Conservation (phyloP, 2,329 filamentous ascomycete species). For the Talaromyces funiculosus region DNA sequence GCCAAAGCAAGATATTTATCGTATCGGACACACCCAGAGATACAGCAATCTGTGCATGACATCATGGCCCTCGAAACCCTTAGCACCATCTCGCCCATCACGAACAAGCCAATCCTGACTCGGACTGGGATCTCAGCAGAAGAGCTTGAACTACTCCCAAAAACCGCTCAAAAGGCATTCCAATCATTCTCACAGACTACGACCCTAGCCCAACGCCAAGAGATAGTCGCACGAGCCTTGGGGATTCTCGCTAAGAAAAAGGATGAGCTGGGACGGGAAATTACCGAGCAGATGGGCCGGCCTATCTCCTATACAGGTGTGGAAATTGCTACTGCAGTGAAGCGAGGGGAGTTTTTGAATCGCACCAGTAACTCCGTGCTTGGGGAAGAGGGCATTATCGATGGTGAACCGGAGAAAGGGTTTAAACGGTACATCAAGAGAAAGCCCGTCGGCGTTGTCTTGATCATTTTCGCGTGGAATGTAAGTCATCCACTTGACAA, state of each 20-base stretch:
- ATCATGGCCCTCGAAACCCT: conserved; percentile 52
- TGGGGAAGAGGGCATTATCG: conserved; percentile 57
- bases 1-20: not conserved
- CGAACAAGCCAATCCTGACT: conserved; percentile 76
- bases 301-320: conserved; percentile 81
- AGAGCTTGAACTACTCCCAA: conserved; percentile 67
- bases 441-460: conserved; percentile 76
- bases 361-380: conserved; percentile 75
- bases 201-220: conserved; percentile 66
- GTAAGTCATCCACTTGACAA: conserved; percentile 50
- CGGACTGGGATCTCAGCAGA: conserved; percentile 66
- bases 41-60: not conserved
- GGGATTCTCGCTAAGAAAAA: conserved; percentile 63
- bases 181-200: conserved; percentile 72
- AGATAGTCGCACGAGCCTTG: conserved; percentile 74
- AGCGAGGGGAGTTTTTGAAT: conserved; percentile 77
- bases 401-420: conserved; percentile 76
- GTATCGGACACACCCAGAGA: not conserved
- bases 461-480: conserved; percentile 95
- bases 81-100: conserved; percentile 82
- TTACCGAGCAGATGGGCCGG: conserved; percentile 92
- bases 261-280: conserved; percentile 74
- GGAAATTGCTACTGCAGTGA: conserved; percentile 79
- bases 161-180: conserved; percentile 69
- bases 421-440: conserved; percentile 90